Evolutionary conservation across 805 yeast genomes (phyloP), one percentile per base, ranked within the genome.

Genomic region (Kurtzmaniella fragi): DNA sequence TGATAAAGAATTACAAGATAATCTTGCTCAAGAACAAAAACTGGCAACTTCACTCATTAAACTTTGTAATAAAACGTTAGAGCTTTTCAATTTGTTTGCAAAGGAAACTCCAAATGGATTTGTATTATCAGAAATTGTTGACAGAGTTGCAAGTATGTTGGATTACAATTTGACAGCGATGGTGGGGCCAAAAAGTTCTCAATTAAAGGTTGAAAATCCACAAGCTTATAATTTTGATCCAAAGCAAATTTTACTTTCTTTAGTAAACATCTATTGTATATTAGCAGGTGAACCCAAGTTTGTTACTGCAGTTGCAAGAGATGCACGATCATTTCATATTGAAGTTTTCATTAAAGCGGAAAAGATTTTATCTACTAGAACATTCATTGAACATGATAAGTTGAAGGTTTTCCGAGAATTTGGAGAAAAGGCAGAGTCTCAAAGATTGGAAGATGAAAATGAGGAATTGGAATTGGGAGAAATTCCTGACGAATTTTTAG

Each of bases 181-280:
- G 61, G 97, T 89, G 17, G 99, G 99, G 0, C 97, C 98, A 12
- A 84, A 84, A 55, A 90, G 96, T 64, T 77, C 90, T 8, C 89
- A 84, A 37, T 74, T 93, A 50, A 88, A 86, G 54, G 99, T 93
- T 23, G 73, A 75, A 42, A 74, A 83, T 45, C 97, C 97, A 0
- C 86, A 82, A 46, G 77, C 80, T 48, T 90, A 89, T 56, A 76
- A 78, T 25, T 93, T 93, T 59, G 78, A 86, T 50, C 96, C 99
- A 4, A 79, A 79, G 43, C 73, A 71, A 32, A 69, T 88, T 37
- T 70, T 93, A 42, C 69, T 76, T 13, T 81, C 80, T 43, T 71
- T 93, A 32, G 77, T 86, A 45, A 80, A 83, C 32, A 82, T 91
- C 28, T 93, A 80, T 58, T 74, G 80, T 38, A 85, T 90, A 57